phyloP scores from a whole-genome alignment of 768 basidiomycete species.

The Boletus vinaceobasis region DNA sequence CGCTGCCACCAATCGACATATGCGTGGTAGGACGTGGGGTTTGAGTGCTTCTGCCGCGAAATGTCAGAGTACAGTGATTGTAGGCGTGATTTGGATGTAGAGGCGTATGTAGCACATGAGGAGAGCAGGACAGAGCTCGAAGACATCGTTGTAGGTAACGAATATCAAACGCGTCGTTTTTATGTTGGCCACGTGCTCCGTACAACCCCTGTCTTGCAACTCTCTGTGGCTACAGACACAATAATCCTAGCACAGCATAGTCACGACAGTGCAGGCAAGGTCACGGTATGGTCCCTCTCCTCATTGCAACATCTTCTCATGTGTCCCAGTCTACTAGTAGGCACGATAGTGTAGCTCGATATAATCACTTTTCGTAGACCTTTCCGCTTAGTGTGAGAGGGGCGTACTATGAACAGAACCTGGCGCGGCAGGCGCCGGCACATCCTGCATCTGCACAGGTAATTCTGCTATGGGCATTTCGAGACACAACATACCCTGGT shows the following conservation, averaged over 20 bases:
- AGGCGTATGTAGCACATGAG: constrained; percentile 26
- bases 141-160: constrained; percentile 16
- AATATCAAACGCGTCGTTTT: constrained; percentile 5
- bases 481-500: not conserved
- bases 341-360: no score
- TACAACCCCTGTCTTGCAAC: not conserved
- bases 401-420: not conserved
- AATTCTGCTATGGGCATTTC: not conserved
- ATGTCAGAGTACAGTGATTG: constrained; percentile 88
- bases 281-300: not conserved
- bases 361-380: no score
- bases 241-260: not conserved
- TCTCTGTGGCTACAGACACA: no score
- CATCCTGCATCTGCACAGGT: not conserved
- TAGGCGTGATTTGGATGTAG: constrained; percentile 46
- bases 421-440: not conserved
- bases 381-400: not conserved
- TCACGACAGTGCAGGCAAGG: not conserved
- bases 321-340: no score
- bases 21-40: constrained; percentile 76
- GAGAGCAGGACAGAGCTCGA: constrained; percentile 15
- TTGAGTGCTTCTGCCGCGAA: constrained; percentile 76
- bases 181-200: constrained; percentile 9
- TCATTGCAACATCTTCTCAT: no score
- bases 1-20: constrained; percentile 88